These are phyloP conservation scores for Cercospora canescens DNA, from an alignment of 2,329 filamentous ascomycete species.

Conservation along the genomic window DNA sequence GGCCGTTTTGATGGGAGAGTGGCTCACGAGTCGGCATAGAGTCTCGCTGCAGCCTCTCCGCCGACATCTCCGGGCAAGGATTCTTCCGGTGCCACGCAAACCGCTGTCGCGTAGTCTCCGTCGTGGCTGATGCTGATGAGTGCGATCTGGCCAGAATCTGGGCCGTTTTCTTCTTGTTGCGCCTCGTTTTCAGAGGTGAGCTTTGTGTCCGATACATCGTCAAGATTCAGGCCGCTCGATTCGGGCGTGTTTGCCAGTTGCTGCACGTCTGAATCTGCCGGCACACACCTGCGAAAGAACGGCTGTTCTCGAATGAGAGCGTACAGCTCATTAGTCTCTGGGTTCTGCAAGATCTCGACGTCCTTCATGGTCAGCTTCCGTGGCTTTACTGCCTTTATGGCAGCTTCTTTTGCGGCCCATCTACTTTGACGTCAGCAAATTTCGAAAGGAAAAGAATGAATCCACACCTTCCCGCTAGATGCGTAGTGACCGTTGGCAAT, in stretches of 20 bases:
- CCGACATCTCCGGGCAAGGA: slow-evolving; percentile 30
- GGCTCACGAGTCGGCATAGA: not conserved
- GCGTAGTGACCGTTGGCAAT: not conserved
- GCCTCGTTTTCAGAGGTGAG: not conserved
- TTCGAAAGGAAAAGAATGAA: not conserved
- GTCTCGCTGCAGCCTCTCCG: slow-evolving; percentile 18
- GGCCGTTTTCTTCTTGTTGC: not conserved
- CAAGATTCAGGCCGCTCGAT: not conserved
- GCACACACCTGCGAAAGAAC: not conserved
- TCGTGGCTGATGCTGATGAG: slow-evolving; percentile 86
- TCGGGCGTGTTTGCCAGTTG: not conserved
- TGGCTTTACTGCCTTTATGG: slow-evolving; percentile 43
- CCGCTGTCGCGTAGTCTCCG: slow-evolving; percentile 73
- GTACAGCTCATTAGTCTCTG: slow-evolving; percentile 62
- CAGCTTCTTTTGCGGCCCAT: slow-evolving; percentile 55
- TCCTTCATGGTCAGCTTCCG: slow-evolving; percentile 36
- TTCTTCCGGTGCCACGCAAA: slow-evolving; percentile 57
- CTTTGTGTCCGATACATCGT: not conserved
- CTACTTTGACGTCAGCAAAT: slow-evolving; percentile 20
- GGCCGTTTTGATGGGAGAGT: not conserved
- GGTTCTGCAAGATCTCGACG: slow-evolving; percentile 40
- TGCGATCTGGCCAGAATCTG: slow-evolving; percentile 53
- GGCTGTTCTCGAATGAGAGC: slow-evolving; percentile 35
- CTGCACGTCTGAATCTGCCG: not conserved
- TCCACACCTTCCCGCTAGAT: slow-evolving; percentile 29